These are phyloP conservation scores for Multifurca ochricompacta DNA, from an alignment of 768 basidiomycete genomes.

Conservation along the genomic window DNA sequence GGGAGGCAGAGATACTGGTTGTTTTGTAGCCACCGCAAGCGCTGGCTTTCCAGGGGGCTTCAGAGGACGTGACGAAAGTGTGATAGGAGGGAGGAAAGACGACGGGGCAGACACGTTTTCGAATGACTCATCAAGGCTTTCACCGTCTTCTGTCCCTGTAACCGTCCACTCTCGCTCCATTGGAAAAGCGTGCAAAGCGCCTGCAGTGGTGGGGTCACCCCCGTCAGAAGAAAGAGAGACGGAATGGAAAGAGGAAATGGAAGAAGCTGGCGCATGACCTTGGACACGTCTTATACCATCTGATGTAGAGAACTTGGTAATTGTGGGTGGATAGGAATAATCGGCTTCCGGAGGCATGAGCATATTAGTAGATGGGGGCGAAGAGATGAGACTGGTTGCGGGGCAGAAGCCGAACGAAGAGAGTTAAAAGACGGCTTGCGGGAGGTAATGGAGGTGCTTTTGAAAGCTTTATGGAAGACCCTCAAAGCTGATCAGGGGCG, in stretches of 20 bases:
- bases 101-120: constrained; percentile 54
- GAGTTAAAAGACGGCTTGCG: constrained; percentile 44
- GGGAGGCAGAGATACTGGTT: constrained; percentile 4
- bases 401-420: constrained; percentile 47
- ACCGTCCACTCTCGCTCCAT: constrained; percentile 33
- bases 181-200: constrained; percentile 29
- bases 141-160: constrained; percentile 38
- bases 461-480: constrained; percentile 33
- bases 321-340: constrained; percentile 42
- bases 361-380: constrained; percentile 34
- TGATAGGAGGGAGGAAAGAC: constrained; percentile 30
- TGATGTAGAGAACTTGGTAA: constrained; percentile 27
- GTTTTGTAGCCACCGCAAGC: neutral
- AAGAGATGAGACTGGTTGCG: constrained; percentile 26
- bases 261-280: constrained; percentile 52
- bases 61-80: constrained; percentile 23
- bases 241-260: constrained; percentile 72
- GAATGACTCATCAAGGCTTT: constrained; percentile 57
- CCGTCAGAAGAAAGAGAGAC: constrained; percentile 65
- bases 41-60: constrained; percentile 24
- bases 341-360: constrained; percentile 35
- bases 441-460: constrained; percentile 53
- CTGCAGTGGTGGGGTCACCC: constrained; percentile 22
- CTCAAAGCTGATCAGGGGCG: constrained; percentile 48
- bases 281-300: constrained; percentile 28